Conservation (phyloP, 2,329 filamentous ascomycete species). For the Apiospora sp. region DNA sequence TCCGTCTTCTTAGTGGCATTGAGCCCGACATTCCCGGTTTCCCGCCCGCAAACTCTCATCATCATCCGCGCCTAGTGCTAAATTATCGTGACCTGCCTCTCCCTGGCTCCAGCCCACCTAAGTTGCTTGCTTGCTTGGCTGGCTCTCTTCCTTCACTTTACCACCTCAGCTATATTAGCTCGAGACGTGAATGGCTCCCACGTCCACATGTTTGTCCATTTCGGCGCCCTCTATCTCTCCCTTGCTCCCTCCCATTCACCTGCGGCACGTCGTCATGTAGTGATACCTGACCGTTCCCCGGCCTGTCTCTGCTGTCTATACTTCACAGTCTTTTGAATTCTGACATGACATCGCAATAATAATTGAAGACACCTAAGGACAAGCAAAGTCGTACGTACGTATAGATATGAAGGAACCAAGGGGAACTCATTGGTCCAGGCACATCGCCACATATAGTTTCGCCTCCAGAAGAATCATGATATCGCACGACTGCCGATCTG, state of each 20-base stretch:
- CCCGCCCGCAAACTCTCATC: not conserved
- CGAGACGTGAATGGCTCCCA: not conserved
- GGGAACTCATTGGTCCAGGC: not conserved
- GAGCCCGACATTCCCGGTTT: not conserved
- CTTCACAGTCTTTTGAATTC: not conserved
- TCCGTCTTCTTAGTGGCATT: conserved; percentile 10
- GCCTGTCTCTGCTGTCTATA: not conserved
- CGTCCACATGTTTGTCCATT: not conserved
- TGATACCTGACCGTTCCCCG: not conserved
- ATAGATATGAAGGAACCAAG: not conserved
- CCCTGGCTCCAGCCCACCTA: not conserved
- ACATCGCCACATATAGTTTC: not conserved
- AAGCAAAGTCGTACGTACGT: not conserved
- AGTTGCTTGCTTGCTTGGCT: not conserved
- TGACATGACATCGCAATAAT: not conserved
- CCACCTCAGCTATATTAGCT: not conserved
- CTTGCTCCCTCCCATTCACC: not conserved
- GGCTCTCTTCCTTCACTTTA: not conserved
- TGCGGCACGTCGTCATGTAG: conserved; percentile 10
- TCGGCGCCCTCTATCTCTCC: not conserved
- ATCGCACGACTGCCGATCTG: conserved; percentile 6
- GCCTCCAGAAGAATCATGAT: not conserved
- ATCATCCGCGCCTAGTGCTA: not conserved
- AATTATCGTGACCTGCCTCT: conserved; percentile 13
- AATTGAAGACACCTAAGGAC: not conserved